Conservation (phyloP, 1,284 basidiomycete genomes). For the Cryptococcus amylolentus region DNA sequence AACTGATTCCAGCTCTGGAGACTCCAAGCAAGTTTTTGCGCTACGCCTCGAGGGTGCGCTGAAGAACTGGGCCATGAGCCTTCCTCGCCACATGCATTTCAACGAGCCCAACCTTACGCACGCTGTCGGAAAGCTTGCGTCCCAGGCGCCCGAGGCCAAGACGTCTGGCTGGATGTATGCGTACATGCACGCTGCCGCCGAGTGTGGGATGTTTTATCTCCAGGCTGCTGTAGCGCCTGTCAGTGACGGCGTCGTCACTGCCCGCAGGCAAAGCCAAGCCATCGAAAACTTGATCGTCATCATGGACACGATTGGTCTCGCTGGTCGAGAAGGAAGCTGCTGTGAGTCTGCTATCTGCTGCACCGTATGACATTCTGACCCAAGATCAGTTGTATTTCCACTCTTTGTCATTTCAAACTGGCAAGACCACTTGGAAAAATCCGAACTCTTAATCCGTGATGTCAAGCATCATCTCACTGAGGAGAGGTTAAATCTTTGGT, state of each 20-base stretch:
- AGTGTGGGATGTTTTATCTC: constrained; percentile 52
- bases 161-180: constrained; percentile 50
- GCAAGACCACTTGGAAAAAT: constrained; percentile 36
- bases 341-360: constrained; percentile 27
- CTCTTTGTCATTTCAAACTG: constrained; percentile 40
- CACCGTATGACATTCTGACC: not conserved
- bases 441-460: constrained; percentile 17
- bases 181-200: constrained; percentile 52
- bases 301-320: constrained; percentile 40
- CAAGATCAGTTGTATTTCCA: constrained; percentile 36
- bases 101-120: constrained; percentile 49
- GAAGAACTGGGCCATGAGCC: constrained; percentile 47
- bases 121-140: constrained; percentile 38
- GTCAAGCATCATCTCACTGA: constrained; percentile 27
- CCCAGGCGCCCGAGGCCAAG: constrained; percentile 37
- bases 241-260: constrained; percentile 25
- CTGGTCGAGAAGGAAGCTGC: constrained; percentile 41
- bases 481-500: constrained; percentile 37
- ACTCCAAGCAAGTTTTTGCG: constrained; percentile 8
- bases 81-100: constrained; percentile 49
- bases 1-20: constrained; percentile 7
- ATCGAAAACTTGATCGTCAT: constrained; percentile 49
- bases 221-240: constrained; percentile 40
- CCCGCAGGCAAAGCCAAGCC: constrained; percentile 45
- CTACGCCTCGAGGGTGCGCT: constrained; percentile 9